Evolutionary conservation across 2,329 filamentous ascomycete species (phyloP).

Genomic region (Alternaria ventricosa): DNA sequence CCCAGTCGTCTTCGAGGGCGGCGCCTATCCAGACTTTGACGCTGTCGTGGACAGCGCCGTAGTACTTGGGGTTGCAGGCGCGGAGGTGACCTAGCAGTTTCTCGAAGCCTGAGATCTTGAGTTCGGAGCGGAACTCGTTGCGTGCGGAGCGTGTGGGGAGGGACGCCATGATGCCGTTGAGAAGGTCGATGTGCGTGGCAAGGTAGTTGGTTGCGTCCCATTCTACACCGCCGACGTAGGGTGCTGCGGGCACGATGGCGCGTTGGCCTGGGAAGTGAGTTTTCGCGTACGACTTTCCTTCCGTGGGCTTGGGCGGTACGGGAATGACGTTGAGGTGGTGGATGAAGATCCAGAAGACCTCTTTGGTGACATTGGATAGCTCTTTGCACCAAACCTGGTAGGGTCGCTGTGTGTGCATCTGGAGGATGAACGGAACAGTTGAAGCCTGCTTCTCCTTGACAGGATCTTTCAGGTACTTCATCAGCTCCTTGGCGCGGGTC

Average conservation of each 20-base stretch:
- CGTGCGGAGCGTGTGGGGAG: conserved; percentile 73
- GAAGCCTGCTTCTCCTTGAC: conserved; percentile 72
- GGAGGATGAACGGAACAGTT: conserved; percentile 83
- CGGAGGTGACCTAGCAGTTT: conserved; percentile 83
- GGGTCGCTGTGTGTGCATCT: conserved; percentile 85
- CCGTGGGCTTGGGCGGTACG: conserved; percentile 53
- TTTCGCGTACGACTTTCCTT: conserved; percentile 57
- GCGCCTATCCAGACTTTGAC: conserved; percentile 90
- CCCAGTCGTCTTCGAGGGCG: conserved; percentile 86
- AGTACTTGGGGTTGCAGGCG: conserved; percentile 97
- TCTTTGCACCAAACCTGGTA: conserved; percentile 97
- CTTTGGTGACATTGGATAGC: conserved; percentile 89
- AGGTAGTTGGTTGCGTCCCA: conserved; percentile 99
- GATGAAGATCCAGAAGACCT: conserved; percentile 99
- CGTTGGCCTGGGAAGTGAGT: conserved; percentile 83
- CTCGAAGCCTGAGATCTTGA: conserved; percentile 88
- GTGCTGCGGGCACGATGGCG: conserved; percentile 89
- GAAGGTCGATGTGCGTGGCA: conserved; percentile 86
- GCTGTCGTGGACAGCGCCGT: conserved; percentile 87
- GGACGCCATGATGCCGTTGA: conserved; percentile 89
- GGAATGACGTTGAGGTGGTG: conserved; percentile 90
- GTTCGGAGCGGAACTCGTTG: conserved; percentile 77
- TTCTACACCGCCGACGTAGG: conserved; percentile 95
- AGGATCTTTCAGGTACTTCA: conserved; percentile 81
- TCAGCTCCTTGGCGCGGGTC: conserved; percentile 72